These are phyloP conservation scores for Candida easanensis DNA, from an alignment of 805 yeast genomes.

Conservation along the genomic window DNA sequence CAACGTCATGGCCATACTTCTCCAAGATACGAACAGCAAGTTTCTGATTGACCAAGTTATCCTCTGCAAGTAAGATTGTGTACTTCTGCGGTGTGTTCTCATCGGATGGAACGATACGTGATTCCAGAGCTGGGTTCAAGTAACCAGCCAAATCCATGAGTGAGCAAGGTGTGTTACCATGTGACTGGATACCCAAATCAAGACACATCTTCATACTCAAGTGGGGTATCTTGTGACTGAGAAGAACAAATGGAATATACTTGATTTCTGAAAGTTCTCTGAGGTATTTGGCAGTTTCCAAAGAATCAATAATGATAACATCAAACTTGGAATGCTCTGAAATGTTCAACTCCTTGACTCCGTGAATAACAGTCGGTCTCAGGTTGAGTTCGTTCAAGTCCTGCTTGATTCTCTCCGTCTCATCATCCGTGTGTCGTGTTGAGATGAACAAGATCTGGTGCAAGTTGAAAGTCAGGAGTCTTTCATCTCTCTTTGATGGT, in stretches of 20 bases:
- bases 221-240: slow-evolving; percentile 73
- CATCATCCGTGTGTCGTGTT: slow-evolving; percentile 54
- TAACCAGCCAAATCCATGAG: slow-evolving; percentile 79
- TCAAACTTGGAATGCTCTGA: slow-evolving; percentile 58
- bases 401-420: slow-evolving; percentile 47
- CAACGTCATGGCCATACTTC: slow-evolving; percentile 79
- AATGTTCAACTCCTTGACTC: slow-evolving; percentile 56
- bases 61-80: slow-evolving; percentile 79
- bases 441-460: slow-evolving; percentile 72
- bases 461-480: slow-evolving; percentile 64
- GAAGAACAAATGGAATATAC: slow-evolving; percentile 77
- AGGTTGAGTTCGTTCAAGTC: slow-evolving; percentile 55
- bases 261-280: slow-evolving; percentile 73
- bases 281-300: slow-evolving; percentile 68
- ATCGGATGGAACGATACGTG: slow-evolving; percentile 75
- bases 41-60: slow-evolving; percentile 82
- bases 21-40: slow-evolving; percentile 81
- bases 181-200: slow-evolving; percentile 82
- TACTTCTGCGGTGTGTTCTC: slow-evolving; percentile 75
- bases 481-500: slow-evolving; percentile 62
- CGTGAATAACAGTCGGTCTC: slow-evolving; percentile 56
- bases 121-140: slow-evolving; percentile 79
- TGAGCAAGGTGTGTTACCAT: slow-evolving; percentile 86
- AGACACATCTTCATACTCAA: slow-evolving; percentile 79
- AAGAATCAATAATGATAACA: slow-evolving; percentile 77